phyloP scores from a whole-genome alignment of 1,139 yeast species.

The Hansenula sp. region DNA sequence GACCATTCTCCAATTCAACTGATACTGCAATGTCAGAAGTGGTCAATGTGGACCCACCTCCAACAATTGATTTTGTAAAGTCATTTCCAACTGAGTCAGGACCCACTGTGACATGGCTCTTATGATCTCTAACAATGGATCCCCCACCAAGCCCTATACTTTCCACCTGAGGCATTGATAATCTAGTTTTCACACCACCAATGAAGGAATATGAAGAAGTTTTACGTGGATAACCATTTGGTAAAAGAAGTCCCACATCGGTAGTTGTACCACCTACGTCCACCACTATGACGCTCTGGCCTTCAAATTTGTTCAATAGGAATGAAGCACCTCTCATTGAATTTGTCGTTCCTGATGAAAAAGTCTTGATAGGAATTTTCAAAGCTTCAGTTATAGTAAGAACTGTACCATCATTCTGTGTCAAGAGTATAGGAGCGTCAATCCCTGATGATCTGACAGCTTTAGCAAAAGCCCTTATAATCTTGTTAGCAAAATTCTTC shows the following conservation, averaged over 20 bases:
- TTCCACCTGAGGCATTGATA: slow-evolving; percentile 42
- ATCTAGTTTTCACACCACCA: slow-evolving; percentile 40
- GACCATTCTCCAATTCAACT: slow-evolving; percentile 6
- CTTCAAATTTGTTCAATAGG: slow-evolving; percentile 28
- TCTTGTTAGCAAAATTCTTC: slow-evolving; percentile 32
- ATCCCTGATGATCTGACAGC: slow-evolving; percentile 30
- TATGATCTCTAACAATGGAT: slow-evolving; percentile 31
- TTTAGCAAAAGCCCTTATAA: slow-evolving; percentile 30
- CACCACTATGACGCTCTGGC: slow-evolving; percentile 30
- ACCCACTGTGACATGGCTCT: slow-evolving; percentile 35
- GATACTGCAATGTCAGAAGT: slow-evolving; percentile 34
- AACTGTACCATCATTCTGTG: slow-evolving; percentile 44
- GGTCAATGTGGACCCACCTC: slow-evolving; percentile 34
- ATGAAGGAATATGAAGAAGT: slow-evolving; percentile 32
- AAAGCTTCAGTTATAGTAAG: slow-evolving; percentile 32
- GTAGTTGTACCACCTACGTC: slow-evolving; percentile 43
- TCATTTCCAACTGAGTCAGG: slow-evolving; percentile 41
- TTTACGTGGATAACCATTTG: slow-evolving; percentile 38
- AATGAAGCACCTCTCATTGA: slow-evolving; percentile 44
- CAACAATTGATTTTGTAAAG: slow-evolving; percentile 28
- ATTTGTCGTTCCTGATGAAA: slow-evolving; percentile 42
- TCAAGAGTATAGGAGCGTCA: slow-evolving; percentile 33
- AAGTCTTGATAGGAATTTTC: slow-evolving; percentile 34
- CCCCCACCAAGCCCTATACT: slow-evolving; percentile 43
- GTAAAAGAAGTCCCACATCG: slow-evolving; percentile 37